phyloP scores from a whole-genome alignment of 805 yeast species.

The Candida ponderosae region DNA sequence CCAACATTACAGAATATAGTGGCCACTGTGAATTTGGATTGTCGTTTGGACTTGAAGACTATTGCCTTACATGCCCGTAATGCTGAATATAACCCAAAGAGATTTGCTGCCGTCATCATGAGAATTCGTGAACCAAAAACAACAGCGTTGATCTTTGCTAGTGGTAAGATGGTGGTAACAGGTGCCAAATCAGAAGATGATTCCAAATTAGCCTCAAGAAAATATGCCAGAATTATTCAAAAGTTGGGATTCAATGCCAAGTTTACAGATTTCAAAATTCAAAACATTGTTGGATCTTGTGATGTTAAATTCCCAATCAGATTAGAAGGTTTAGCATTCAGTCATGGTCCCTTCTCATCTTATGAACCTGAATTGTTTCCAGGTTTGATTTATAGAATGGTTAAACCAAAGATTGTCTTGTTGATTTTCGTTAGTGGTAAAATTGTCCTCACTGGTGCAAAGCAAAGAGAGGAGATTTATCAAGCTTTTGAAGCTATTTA shows the following conservation, averaged over 20 bases:
- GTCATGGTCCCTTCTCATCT: slow-evolving; percentile 97
- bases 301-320: slow-evolving; percentile 98
- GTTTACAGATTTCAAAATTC: slow-evolving; percentile 96
- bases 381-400: slow-evolving; percentile 98
- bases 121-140: slow-evolving; percentile 98
- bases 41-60: slow-evolving; percentile 91
- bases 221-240: slow-evolving; percentile 96
- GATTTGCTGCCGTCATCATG: slow-evolving; percentile 99
- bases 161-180: slow-evolving; percentile 99
- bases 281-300: slow-evolving; percentile 97
- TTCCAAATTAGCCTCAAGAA: slow-evolving; percentile 95
- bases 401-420: slow-evolving; percentile 93
- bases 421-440: slow-evolving; percentile 95
- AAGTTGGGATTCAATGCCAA: slow-evolving; percentile 97
- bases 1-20: slow-evolving; percentile 93
- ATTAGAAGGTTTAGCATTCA: slow-evolving; percentile 93
- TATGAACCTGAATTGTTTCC: slow-evolving; percentile 98
- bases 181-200: slow-evolving; percentile 99
- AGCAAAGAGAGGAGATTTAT: slow-evolving; percentile 96
- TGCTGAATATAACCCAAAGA: slow-evolving; percentile 97
- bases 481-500: slow-evolving; percentile 97
- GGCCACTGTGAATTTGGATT: slow-evolving; percentile 94
- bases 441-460: slow-evolving; percentile 97
- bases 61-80: slow-evolving; percentile 98
- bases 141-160: slow-evolving; percentile 94